Conservation (phyloP, 2,329 filamentous ascomycete species). For the Pseudodiploospora longispora region DNA sequence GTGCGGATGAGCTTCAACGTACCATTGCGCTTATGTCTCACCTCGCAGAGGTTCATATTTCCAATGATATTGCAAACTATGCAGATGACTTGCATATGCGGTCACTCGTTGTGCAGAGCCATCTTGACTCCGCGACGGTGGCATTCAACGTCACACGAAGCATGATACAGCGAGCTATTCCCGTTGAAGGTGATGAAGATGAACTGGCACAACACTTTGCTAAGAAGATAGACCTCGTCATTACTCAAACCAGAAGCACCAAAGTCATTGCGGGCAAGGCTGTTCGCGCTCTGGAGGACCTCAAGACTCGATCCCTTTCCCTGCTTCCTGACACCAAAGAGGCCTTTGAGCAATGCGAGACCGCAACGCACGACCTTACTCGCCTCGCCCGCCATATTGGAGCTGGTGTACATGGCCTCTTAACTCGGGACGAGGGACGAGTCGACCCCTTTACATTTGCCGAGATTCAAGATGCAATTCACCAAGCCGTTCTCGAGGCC, state of each 20-base stretch:
- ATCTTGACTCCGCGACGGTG: slow-evolving; percentile 69
- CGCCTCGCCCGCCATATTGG: slow-evolving; percentile 61
- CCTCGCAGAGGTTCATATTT: slow-evolving; percentile 72
- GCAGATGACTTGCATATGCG: slow-evolving; percentile 76
- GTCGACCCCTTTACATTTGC: slow-evolving; percentile 56
- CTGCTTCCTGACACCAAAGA: slow-evolving; percentile 59
- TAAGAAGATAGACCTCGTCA: slow-evolving; percentile 62
- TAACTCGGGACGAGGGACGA: slow-evolving; percentile 62
- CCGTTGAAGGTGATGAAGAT: slow-evolving; percentile 43
- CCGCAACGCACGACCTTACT: slow-evolving; percentile 56
- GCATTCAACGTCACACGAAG: slow-evolving; percentile 55
- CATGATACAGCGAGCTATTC: slow-evolving; percentile 60
- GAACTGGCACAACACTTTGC: slow-evolving; percentile 60
- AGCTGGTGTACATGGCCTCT: slow-evolving; percentile 53
- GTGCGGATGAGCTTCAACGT: slow-evolving; percentile 71
- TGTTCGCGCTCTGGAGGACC: slow-evolving; percentile 66
- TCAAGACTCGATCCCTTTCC: slow-evolving; percentile 67
- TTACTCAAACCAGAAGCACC: slow-evolving; percentile 68
- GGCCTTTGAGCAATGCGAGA: slow-evolving; percentile 63
- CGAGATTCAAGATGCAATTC: slow-evolving; percentile 59
- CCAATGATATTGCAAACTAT: slow-evolving; percentile 60
- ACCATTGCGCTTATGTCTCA: slow-evolving; percentile 84
- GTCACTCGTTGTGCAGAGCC: slow-evolving; percentile 66
- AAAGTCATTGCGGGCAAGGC: slow-evolving; percentile 80
- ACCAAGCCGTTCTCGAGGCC: slow-evolving; percentile 38